Evolutionary conservation across 257 asterid species (phyloP).

Genomic region (Przewalskia tangutica): DNA sequence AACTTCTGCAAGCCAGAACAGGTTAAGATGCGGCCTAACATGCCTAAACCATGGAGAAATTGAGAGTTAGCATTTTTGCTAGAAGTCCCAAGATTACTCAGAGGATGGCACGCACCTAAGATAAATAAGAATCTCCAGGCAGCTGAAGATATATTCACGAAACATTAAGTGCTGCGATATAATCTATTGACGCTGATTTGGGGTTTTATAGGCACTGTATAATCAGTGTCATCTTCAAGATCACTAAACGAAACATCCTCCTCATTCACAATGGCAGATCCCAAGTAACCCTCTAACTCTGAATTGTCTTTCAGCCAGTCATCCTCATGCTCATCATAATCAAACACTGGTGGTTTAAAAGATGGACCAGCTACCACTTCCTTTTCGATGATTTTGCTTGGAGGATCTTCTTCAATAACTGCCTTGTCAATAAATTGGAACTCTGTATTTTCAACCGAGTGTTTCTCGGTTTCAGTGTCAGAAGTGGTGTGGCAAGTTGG

Average conservation of each 20-base stretch:
- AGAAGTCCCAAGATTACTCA: neutral
- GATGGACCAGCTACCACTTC: slow-evolving; percentile 38
- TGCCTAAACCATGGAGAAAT: neutral
- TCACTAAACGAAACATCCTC: slow-evolving; percentile 97
- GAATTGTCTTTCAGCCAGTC: slow-evolving; percentile 79
- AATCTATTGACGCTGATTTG: slow-evolving; percentile 1
- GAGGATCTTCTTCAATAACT: slow-evolving; percentile 47
- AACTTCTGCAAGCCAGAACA: neutral
- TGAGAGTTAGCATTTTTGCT: neutral
- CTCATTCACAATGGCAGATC: slow-evolving; percentile 37
- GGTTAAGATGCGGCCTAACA: neutral
- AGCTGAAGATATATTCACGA: neutral
- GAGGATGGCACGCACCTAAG: neutral
- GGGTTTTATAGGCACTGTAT: slow-evolving; percentile 38
- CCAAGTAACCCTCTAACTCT: slow-evolving; percentile 54
- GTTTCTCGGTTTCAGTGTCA: slow-evolving; percentile 43
- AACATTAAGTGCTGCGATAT: neutral
- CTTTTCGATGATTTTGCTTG: slow-evolving; percentile 32
- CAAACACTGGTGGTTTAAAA: slow-evolving; percentile 21
- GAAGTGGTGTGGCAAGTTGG: slow-evolving; percentile 20
- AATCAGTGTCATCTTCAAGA: slow-evolving; percentile 79
- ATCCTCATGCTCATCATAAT: slow-evolving; percentile 46
- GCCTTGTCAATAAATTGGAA: slow-evolving; percentile 50
- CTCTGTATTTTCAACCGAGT: slow-evolving; percentile 32
- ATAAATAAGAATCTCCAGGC: neutral